A percentile compares a stretch with the other conserved stretches of the same genome.
phyloP scores from a whole-genome alignment of 306 rosid species.

The Alnus rubra region DNA sequence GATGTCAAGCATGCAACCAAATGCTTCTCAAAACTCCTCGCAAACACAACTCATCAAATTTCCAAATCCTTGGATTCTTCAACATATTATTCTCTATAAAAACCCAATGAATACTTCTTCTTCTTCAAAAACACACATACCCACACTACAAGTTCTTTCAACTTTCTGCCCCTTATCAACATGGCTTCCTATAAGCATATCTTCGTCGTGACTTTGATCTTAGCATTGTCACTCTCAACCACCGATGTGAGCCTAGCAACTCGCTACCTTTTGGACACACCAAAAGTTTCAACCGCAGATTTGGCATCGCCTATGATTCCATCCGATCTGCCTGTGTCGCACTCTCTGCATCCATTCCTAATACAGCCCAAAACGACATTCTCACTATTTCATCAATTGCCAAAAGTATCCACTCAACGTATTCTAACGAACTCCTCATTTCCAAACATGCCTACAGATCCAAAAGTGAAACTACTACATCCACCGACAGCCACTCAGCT shows the following conservation, averaged over 20 bases:
- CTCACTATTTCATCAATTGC: slow-evolving; percentile 9
- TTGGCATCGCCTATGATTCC: background rate
- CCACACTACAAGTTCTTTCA: background rate
- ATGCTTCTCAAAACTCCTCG: no score
- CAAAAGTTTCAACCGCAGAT: background rate
- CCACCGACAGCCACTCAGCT: slow-evolving; percentile 19
- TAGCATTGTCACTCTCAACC: background rate
- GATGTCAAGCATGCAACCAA: no score
- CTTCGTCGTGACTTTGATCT: background rate
- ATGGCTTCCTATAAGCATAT: background rate
- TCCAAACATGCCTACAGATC: slow-evolving; percentile 27
- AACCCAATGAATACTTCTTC: background rate
- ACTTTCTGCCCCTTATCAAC: background rate
- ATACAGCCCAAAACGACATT: background rate
- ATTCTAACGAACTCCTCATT: slow-evolving; percentile 27
- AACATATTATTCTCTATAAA: background rate
- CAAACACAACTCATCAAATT: background rate
- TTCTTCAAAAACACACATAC: background rate
- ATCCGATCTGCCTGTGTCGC: no score
- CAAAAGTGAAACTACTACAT: slow-evolving; percentile 13
- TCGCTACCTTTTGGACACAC: background rate
- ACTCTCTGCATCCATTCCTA: no score
- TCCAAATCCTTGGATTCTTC: background rate
- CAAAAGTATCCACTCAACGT: background rate
- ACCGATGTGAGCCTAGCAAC: no score